Evolutionary conservation across 805 yeast genomes (phyloP).

Genomic region (Candida sphagnicola): DNA sequence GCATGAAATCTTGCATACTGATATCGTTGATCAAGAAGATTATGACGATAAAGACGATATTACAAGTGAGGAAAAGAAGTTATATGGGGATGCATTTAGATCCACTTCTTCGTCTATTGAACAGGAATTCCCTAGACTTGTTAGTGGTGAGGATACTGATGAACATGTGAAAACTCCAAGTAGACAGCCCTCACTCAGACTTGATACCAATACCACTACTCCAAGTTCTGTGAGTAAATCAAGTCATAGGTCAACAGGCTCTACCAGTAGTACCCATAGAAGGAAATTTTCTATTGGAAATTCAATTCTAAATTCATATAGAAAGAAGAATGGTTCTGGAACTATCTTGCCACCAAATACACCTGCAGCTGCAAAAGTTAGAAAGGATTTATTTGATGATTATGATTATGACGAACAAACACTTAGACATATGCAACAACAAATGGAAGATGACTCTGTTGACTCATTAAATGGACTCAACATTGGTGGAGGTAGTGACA

Average conservation of each 20-base stretch:
- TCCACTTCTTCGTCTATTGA: slow-evolving; percentile 29
- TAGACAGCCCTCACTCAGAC: slow-evolving; percentile 36
- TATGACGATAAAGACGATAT: slow-evolving; percentile 8
- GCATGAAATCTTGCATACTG: slow-evolving; percentile 3
- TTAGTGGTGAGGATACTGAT: slow-evolving; percentile 7
- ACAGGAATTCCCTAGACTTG: slow-evolving; percentile 13
- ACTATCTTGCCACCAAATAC: slow-evolving; percentile 48
- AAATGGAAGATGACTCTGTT: slow-evolving; percentile 53
- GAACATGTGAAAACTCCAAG: slow-evolving; percentile 21
- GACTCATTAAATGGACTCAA: slow-evolving; percentile 50
- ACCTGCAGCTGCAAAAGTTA: slow-evolving; percentile 47
- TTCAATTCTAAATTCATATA: slow-evolving; percentile 43
- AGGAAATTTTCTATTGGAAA: slow-evolving; percentile 64
- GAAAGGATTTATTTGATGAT: slow-evolving; percentile 21
- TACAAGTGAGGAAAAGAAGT: slow-evolving; percentile 27
- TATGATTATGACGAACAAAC: slow-evolving; percentile 29
- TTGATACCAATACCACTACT: slow-evolving; percentile 24
- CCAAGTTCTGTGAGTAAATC: slow-evolving; percentile 26
- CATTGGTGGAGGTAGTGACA: slow-evolving; percentile 52
- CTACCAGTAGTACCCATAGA: slow-evolving; percentile 37
- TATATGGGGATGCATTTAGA: slow-evolving; percentile 39
- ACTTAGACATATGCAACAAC: slow-evolving; percentile 19
- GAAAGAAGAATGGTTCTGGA: slow-evolving; percentile 46
- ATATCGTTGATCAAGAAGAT: slow-evolving; percentile 1
- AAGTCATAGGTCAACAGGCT: slow-evolving; percentile 32